Conservation (phyloP, 2,329 filamentous ascomycete genomes). For the Cercospora berteroae region DNA sequence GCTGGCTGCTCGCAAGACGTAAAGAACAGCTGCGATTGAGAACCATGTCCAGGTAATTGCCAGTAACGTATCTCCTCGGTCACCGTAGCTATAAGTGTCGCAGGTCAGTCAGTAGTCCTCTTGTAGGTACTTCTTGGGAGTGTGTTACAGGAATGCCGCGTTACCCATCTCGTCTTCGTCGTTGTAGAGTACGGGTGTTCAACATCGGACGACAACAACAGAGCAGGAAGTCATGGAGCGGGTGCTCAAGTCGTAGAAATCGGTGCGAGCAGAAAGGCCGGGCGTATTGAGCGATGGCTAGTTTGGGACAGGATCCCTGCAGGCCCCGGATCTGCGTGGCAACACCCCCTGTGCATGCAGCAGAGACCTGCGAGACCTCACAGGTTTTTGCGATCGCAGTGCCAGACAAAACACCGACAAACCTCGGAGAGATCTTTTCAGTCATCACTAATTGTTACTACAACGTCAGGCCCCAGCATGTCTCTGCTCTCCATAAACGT, state of each 20-base stretch:
- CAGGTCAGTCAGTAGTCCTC: not conserved
- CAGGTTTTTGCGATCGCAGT: not conserved
- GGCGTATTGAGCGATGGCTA: not conserved
- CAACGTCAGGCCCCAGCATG: not conserved
- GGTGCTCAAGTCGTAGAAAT: not conserved
- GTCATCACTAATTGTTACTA: not conserved
- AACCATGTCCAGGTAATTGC: constrained; percentile 22
- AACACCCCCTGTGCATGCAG: not conserved
- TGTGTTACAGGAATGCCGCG: not conserved
- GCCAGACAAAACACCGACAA: not conserved
- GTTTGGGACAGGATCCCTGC: not conserved
- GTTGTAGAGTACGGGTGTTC: not conserved
- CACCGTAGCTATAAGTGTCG: constrained; percentile 7
- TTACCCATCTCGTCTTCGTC: not conserved
- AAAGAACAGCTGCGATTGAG: constrained; percentile 14
- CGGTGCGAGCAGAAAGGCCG: not conserved
- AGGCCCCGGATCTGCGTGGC: not conserved
- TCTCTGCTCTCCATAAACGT: not conserved
- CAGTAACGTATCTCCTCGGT: constrained; percentile 10
- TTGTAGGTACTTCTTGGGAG: not conserved
- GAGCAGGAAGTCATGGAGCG: not conserved
- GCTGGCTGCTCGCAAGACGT: constrained; percentile 12
- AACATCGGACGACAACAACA: not conserved
- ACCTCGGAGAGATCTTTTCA: not conserved
- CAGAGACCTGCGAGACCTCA: not conserved